These are phyloP conservation scores for Alternaria atra DNA, from an alignment of 2,329 filamentous ascomycete genomes.

Conservation along the genomic window DNA sequence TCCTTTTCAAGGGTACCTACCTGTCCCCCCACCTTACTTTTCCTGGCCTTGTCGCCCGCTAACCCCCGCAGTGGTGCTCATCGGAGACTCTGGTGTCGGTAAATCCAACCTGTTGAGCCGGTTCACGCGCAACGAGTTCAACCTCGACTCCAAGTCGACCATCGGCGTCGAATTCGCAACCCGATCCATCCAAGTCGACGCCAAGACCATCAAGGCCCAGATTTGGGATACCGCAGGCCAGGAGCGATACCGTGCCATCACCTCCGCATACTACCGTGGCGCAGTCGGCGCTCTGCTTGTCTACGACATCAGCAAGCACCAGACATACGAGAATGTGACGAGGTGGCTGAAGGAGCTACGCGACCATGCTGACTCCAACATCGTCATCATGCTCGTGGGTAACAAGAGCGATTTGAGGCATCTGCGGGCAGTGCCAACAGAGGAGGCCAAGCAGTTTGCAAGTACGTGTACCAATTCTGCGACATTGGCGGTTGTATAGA, in stretches of 20 bases:
- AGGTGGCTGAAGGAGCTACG: conserved; percentile 98
- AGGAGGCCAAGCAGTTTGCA: conserved; percentile 97
- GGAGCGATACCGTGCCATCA: conserved; percentile 98
- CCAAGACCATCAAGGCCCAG: conserved; percentile 99
- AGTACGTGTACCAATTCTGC: conserved; percentile 66
- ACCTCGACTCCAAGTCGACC: conserved; percentile 98
- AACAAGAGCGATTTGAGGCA: conserved; percentile 99
- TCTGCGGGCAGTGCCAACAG: conserved; percentile 93
- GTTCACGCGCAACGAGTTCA: conserved; percentile 99
- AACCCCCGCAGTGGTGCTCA: conserved; percentile 80
- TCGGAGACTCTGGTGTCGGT: conserved; percentile 98
- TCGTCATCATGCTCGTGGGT: conserved; percentile 99
- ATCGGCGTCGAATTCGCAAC: conserved; percentile 99
- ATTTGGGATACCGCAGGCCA: conserved; percentile 99
- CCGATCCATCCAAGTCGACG: conserved; percentile 97
- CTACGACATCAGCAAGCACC: conserved; percentile 99
- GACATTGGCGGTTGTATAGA: background rate
- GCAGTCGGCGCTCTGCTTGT: conserved; percentile 97
- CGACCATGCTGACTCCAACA: conserved; percentile 97
- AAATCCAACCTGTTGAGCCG: conserved; percentile 99
- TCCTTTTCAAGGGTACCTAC: conserved; percentile 93
- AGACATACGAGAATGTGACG: conserved; percentile 98
- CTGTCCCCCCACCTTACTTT: conserved; percentile 26
- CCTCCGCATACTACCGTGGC: conserved; percentile 97
- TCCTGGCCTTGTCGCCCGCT: conserved; percentile 32